Base-by-base conservation (phyloP, 2,329 filamentous ascomycete species). In the Curvularia verruculosa region DNA sequence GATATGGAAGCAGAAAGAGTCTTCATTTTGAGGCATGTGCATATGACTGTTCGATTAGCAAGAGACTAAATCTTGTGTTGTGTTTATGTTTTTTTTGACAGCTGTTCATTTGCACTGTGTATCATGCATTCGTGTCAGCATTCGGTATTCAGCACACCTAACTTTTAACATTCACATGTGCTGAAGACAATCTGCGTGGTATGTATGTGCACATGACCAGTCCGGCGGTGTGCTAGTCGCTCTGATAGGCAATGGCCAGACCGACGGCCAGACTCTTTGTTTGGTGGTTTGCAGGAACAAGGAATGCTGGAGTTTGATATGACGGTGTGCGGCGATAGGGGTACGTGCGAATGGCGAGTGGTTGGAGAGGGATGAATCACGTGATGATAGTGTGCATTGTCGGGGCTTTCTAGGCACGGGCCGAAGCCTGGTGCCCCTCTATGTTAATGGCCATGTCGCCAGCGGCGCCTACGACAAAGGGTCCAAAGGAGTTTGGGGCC, bases 391-490 rank as follows among this genome's bases (percentile, higher is more conserved):
- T 18, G 6, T 5, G 13, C 19, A 3, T 43, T 43, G 21, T 34
- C 31, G 12, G 40, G 40, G 40, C 21, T 26, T 43, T n/a, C n/a
- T n/a, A 31, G 26, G 40, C 40, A 19, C 43, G 43, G 28, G 43
- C 21, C 39, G 39, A 24, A 9, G 23, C 23, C 13, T 34, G 13
- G 26, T 24, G 19, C n/a, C n/a, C 12, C 4, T 54, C n/a, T n/a
- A n/a, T n/a, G n/a, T n/a, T n/a, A n/a, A n/a, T n/a, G n/a, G n/a
- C n/a, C n/a, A n/a, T n/a, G n/a, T n/a, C 52, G 52, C 52, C 45
- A 54, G 39, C 19, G 26, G 52, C 52, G 52, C 52, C 26, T 44
- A 23, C 6, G 40, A 49, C 39, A 41, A 43, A 49, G 26, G 23
- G 45, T 39, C 28, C 26, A 36, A n/a, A 37, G 45, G 21, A 18